Conservation (phyloP, 257 asterid genomes). For the Petrea volubilis region DNA sequence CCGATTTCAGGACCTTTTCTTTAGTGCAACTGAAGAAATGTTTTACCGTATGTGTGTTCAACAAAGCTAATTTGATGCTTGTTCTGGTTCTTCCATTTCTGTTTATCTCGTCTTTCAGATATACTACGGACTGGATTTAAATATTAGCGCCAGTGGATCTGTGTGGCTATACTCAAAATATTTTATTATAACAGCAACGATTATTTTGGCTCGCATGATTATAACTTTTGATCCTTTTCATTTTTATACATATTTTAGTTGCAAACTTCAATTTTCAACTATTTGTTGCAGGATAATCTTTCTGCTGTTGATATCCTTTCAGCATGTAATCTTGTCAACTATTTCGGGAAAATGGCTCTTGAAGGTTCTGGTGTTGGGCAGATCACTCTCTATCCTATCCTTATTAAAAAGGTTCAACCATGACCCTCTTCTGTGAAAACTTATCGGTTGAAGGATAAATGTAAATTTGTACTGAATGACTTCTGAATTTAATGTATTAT, state of each 20-base stretch:
- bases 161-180: background rate
- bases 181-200: background rate
- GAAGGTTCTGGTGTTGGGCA: constrained; percentile 99
- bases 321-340: constrained; percentile 96
- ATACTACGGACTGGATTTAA: constrained; percentile 8
- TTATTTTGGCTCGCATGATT: background rate
- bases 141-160: background rate
- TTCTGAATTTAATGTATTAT: constrained; percentile 21
- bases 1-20: constrained; percentile 5
- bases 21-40: constrained; percentile 9
- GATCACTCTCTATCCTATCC: constrained; percentile 88
- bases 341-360: constrained; percentile 93
- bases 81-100: constrained; percentile 17
- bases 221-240: background rate
- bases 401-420: constrained; percentile 70
- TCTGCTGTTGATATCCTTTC: constrained; percentile 99
- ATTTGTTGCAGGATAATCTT: constrained; percentile 86
- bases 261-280: constrained; percentile 9
- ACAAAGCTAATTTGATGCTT: constrained; percentile 13
- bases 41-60: background rate
- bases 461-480: constrained; percentile 2
- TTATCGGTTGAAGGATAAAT: constrained; percentile 5
- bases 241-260: background rate
- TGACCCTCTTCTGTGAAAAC: constrained; percentile 17
- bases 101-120: constrained; percentile 9